A percentile compares a stretch with the other conserved stretches of the same genome.
phyloP scores from a whole-genome alignment of 2,329 filamentous ascomycete species.

The Pezicula rhizophila region DNA sequence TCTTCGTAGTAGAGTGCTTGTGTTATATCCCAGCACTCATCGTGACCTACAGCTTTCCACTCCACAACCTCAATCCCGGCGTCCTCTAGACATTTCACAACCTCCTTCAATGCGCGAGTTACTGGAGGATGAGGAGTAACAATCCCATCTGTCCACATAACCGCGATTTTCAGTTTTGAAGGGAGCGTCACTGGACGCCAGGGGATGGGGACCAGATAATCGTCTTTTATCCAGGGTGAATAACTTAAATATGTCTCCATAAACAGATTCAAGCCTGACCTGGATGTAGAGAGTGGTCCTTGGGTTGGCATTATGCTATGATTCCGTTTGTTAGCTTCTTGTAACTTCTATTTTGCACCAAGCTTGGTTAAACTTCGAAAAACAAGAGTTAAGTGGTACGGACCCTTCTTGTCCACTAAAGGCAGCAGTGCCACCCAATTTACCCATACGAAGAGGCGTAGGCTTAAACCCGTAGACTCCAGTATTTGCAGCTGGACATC shows the following conservation, averaged over 20 bases:
- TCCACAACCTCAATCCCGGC: constrained; percentile 43
- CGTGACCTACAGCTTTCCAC: constrained; percentile 44
- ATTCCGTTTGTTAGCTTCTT: background rate
- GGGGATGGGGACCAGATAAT: constrained; percentile 42
- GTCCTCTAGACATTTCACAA: constrained; percentile 41
- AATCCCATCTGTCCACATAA: constrained; percentile 49
- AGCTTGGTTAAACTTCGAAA: background rate
- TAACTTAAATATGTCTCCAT: constrained; percentile 29
- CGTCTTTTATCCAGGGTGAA: constrained; percentile 43
- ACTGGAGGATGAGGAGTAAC: constrained; percentile 53
- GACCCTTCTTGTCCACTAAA: constrained; percentile 8
- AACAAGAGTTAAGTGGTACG: background rate
- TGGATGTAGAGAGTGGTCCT: constrained; percentile 44
- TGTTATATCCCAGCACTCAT: constrained; percentile 39
- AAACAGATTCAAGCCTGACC: constrained; percentile 37
- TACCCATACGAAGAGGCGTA: constrained; percentile 5
- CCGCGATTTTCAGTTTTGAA: constrained; percentile 49
- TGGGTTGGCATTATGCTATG: constrained; percentile 35
- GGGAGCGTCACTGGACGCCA: constrained; percentile 33
- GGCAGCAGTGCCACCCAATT: background rate
- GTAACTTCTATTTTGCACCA: too few species aligned
- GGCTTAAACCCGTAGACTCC: constrained; percentile 11
- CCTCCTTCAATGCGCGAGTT: constrained; percentile 44
- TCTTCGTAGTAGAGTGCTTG: constrained; percentile 9
- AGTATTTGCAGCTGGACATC: constrained; percentile 8